Base-by-base conservation (phyloP, 768 basidiomycete species). In the Lactarius pseudohatsudake region DNA sequence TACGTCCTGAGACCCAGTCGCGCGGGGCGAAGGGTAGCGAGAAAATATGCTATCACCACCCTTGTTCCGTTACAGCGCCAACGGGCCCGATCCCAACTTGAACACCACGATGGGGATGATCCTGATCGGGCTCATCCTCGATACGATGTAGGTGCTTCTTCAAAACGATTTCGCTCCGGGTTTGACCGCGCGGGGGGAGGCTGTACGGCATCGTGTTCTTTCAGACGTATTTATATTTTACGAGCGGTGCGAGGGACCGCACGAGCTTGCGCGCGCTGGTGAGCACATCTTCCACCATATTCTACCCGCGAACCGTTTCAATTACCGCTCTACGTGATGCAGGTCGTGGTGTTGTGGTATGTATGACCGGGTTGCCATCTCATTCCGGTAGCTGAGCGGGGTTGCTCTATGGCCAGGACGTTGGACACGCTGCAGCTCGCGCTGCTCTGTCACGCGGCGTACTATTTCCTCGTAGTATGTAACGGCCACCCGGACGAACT, bases 401-500 rank as follows among this genome's bases (percentile, higher is more conserved):
- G 30, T 47, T 22, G 45, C 4, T 18, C 18, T 3, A 22, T 8
- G 28, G 47, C 6, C 28, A 65, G 59, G 59, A 34, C 26, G 4
- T 32, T 65, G 38, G 50, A 65, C 32, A 61, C 64, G 41, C 20
- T 65, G 1, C 64, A 65, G 54, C 64, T 65, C 38, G 40, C 30
- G 8, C 22, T 65, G 18, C 28, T 61, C 11, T 43, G 58, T 34
- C 59, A 65, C 20, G 54, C 59, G 50, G 26, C 26, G 26, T 65
- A 56, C 45, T 20, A 57, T 60, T 65, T 65, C 54, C 41, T 65
- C 30, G 54, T 61, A 13, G 26, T 32, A 26, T 54, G 45, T 36
- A 45, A 43, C 26, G 59, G 40, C 11, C 22, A 32, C 15, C 54
- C 58, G 26, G 59, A 43, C 9, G 32, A 36, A 3, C n/a, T 61